Evolutionary conservation across 2,329 filamentous ascomycete genomes (phyloP), one percentile per base, ranked within the genome.

Genomic region (Blastomyces parvus): DNA sequence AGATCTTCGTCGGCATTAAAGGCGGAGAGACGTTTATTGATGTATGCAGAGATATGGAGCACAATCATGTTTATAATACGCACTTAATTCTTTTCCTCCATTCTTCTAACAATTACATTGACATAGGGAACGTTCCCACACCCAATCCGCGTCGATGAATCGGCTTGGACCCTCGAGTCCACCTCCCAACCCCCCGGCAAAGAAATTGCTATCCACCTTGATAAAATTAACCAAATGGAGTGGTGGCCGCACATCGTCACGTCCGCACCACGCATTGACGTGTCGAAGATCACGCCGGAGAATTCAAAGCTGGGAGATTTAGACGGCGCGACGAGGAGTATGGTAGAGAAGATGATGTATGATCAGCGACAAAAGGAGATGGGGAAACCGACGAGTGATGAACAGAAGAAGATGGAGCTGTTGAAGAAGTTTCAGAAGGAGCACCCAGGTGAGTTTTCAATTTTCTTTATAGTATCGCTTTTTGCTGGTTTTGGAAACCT

Each of bases 311-410:
- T 99, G 72, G 87, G 89, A 63, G 94, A 99, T 76, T 81, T 99
- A 69, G 93, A 97, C 73, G 94, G 94, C 65, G 89, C 96, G 82
- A 99, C 94, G 62, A 85, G 94, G 67, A 85, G 87, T 64, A 97
- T 99, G 93, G 94, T 99, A 55, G 94, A 99, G 86, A 99, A 99
- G 85, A 99, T 99, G 94, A 99, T 99, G 94, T 99, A 84, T 72
- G 94, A 99, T 80, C 94, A 99, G 82, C 83, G 89, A 69, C 92
- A 97, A 81, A 99, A 99, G 85, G 92, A 97, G 81, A 81, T 84
- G 77, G 94, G 94, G 4, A 83, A 88, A 76, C 90, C 91, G 57
- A 91, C 88, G 14, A 96, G 90, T 68, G 94, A 97, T 69, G 94
- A 99, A 81, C 87, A 96, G 83, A 90, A 92, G 82, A 97, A 97